Conservation (phyloP, 352 stramenopile species). For the Hyphochytrium catenoides region DNA sequence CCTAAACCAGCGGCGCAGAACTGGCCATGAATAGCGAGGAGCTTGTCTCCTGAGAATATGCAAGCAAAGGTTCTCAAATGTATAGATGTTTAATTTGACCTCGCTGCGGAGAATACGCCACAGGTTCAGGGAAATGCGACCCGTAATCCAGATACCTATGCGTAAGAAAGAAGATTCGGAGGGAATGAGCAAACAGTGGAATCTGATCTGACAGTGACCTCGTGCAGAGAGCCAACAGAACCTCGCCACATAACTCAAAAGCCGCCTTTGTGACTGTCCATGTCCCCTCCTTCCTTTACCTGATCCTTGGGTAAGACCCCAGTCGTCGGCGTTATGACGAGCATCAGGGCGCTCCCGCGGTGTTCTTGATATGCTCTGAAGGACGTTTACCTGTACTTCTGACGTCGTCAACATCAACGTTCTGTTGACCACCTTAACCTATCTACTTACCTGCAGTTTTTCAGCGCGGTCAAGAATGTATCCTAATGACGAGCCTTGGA, state of each 20-base stretch:
- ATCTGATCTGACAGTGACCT: conserved; percentile 11
- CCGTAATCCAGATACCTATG: conserved; percentile 68
- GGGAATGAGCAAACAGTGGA: too few relatives aligned
- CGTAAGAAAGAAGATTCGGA: too few relatives aligned
- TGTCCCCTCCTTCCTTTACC: background rate
- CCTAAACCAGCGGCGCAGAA: conserved; percentile 31
- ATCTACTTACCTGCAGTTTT: too few relatives aligned
- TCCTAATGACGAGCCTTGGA: conserved; percentile 43
- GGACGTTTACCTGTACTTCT: too few relatives aligned
- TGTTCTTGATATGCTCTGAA: too few relatives aligned
- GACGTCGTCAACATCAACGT: too few relatives aligned
- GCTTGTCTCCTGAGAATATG: conserved; percentile 31
- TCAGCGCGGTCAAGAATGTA: conserved; percentile 40
- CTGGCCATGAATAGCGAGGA: conserved; percentile 24
- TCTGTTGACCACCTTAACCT: too few relatives aligned
- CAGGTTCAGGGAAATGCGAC: conserved; percentile 69
- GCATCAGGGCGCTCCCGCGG: too few relatives aligned
- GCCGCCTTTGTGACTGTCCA: conserved; percentile 53
- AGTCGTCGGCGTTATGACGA: conserved; percentile 7
- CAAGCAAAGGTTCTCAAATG: conserved; percentile 41
- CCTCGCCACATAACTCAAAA: too few relatives aligned
- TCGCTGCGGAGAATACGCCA: conserved; percentile 36
- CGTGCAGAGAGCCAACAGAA: background rate
- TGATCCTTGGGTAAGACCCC: conserved; percentile 7
- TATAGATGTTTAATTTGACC: conserved; percentile 53